A percentile compares a stretch with the other conserved stretches of the same genome.
These are phyloP conservation scores for Moesziomyces antarcticus DNA, from an alignment of 1,284 basidiomycete genomes.

Conservation along the genomic window DNA sequence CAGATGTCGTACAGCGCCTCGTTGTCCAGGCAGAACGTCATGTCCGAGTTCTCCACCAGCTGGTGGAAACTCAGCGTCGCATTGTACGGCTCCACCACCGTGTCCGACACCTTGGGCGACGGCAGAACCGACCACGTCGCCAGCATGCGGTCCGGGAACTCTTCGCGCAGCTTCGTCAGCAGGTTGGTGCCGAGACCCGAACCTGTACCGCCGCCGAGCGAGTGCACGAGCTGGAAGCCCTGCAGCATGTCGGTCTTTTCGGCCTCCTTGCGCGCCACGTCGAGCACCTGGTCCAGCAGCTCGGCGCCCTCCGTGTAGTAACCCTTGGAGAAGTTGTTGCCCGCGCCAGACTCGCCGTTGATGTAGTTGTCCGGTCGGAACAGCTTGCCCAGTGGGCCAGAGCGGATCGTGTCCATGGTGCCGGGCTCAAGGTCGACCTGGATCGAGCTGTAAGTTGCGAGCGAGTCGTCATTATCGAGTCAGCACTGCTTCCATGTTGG, in stretches of 20 bases:
- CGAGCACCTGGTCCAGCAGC: constrained; percentile 84
- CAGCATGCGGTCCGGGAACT: constrained; percentile 79
- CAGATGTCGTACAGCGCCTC: constrained; percentile 92
- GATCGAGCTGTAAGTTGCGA: constrained; percentile 82
- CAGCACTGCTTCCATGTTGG: neutral
- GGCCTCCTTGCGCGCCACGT: constrained; percentile 68
- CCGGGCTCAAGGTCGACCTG: constrained; percentile 89
- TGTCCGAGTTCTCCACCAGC: constrained; percentile 86
- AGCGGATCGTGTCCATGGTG: constrained; percentile 79
- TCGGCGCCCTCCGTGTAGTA: constrained; percentile 76
- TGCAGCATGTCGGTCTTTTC: constrained; percentile 88
- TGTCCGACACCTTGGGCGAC: constrained; percentile 93
- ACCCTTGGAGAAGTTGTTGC: constrained; percentile 91
- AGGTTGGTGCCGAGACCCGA: constrained; percentile 61
- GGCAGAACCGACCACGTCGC: constrained; percentile 91
- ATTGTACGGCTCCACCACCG: constrained; percentile 95
- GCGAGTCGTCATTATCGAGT: neutral
- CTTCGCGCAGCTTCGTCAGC: constrained; percentile 67
- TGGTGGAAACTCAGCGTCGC: constrained; percentile 89
- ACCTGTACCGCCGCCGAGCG: constrained; percentile 83
- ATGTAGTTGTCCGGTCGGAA: constrained; percentile 87
- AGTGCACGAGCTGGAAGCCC: constrained; percentile 93
- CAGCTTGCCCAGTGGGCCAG: constrained; percentile 77
- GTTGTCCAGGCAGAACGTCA: constrained; percentile 91
- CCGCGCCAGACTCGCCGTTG: constrained; percentile 76